Percentiles rank a stretch among this genome's conserved stretches.
Evolutionary conservation across 2,329 filamentous ascomycete genomes (phyloP).

Genomic region (Arthrocladium fulminans): DNA sequence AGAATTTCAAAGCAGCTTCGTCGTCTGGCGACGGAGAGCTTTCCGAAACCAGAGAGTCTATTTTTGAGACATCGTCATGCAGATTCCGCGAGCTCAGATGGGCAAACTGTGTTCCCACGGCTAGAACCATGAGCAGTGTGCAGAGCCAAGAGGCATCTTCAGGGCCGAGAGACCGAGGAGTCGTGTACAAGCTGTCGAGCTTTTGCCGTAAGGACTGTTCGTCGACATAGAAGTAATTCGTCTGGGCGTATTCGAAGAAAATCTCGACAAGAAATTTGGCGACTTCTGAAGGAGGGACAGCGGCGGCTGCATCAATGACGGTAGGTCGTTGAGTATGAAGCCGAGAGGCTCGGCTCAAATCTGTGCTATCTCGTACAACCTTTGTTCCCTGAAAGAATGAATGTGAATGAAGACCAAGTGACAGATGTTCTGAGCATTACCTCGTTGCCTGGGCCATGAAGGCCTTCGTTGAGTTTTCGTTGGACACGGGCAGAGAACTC

Average conservation of each 20-base stretch:
- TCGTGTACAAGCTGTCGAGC: constrained; percentile 36
- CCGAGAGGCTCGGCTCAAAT: constrained; percentile 39
- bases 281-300: constrained; percentile 40
- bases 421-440: constrained; percentile 14
- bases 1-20: constrained; percentile 42
- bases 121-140: constrained; percentile 41
- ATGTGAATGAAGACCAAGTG: background rate
- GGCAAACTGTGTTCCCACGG: constrained; percentile 45
- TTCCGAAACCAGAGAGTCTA: background rate
- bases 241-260: constrained; percentile 43
- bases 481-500: constrained; percentile 46
- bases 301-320: constrained; percentile 28
- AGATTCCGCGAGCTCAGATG: constrained; percentile 34
- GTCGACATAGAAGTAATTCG: constrained; percentile 44
- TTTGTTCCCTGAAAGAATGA: background rate
- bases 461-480: constrained; percentile 40
- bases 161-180: constrained; percentile 31
- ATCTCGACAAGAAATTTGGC: constrained; percentile 40
- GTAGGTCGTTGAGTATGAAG: constrained; percentile 32
- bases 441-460: constrained; percentile 30
- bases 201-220: constrained; percentile 35
- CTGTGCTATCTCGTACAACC: background rate
- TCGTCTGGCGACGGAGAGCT: constrained; percentile 32
- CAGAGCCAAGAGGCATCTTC: constrained; percentile 38
- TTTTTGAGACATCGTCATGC: background rate